phyloP scores from a whole-genome alignment of 2,329 filamentous ascomycete species.

The Penicillium vulpinum region DNA sequence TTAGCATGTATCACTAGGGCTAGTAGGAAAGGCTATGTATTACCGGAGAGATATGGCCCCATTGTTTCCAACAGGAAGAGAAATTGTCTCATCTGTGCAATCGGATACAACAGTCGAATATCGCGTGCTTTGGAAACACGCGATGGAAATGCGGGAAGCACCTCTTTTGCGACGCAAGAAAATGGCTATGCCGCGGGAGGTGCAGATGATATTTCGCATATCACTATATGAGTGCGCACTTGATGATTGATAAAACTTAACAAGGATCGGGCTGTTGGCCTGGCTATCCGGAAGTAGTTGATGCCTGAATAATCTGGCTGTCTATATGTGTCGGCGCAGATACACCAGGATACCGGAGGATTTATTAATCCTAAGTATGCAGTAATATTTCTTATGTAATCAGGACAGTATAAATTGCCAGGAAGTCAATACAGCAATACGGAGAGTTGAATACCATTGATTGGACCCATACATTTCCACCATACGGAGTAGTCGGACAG shows the following conservation, averaged over 20 bases:
- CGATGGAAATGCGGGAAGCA: background rate
- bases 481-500: too few relatives aligned
- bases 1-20: background rate
- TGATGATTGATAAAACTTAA: background rate
- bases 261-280: background rate
- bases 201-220: slow-evolving; percentile 26
- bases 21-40: background rate
- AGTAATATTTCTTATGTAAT: too few relatives aligned
- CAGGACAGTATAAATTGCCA: too few relatives aligned
- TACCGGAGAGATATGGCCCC: slow-evolving; percentile 32
- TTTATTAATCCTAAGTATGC: too few relatives aligned
- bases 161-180: background rate
- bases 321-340: accelerated
- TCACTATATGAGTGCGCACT: slow-evolving; percentile 14
- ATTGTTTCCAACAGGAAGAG: slow-evolving; percentile 31
- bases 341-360: too few relatives aligned
- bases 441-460: too few relatives aligned
- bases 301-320: background rate
- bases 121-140: slow-evolving; percentile 1
- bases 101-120: slow-evolving; percentile 7
- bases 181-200: background rate
- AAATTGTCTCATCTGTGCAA: slow-evolving; percentile 25
- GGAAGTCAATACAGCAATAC: too few relatives aligned
- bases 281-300: background rate
- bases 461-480: too few relatives aligned